phyloP scores from a whole-genome alignment of 805 yeast genomes.

The Spathaspora gorwiae region DNA sequence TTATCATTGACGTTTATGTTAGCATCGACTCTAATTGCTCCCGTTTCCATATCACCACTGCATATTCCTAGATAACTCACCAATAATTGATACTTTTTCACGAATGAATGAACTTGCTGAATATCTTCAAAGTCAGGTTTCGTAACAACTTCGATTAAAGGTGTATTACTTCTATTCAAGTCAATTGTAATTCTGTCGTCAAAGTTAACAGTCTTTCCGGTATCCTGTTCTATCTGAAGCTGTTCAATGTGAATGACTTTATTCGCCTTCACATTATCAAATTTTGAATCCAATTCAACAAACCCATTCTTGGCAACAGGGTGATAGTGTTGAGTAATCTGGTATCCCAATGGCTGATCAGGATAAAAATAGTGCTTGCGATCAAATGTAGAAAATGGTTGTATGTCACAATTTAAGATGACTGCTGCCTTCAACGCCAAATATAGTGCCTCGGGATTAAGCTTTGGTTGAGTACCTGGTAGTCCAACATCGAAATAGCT shows the following conservation, averaged over 20 bases:
- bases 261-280: slow-evolving; percentile 49
- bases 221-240: slow-evolving; percentile 91
- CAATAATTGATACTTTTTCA: slow-evolving; percentile 72
- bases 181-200: slow-evolving; percentile 53
- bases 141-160: slow-evolving; percentile 87
- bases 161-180: slow-evolving; percentile 78
- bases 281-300: slow-evolving; percentile 41
- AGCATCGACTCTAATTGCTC: slow-evolving; percentile 93
- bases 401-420: slow-evolving; percentile 60
- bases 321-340: slow-evolving; percentile 81
- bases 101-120: slow-evolving; percentile 68
- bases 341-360: slow-evolving; percentile 95
- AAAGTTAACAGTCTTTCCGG: slow-evolving; percentile 63
- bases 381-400: slow-evolving; percentile 65
- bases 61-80: slow-evolving; percentile 69
- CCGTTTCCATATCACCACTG: slow-evolving; percentile 88
- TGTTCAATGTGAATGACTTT: slow-evolving; percentile 64
- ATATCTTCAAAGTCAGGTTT: slow-evolving; percentile 74
- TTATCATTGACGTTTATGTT: slow-evolving; percentile 76
- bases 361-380: slow-evolving; percentile 95
- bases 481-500: slow-evolving; percentile 80
- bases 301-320: slow-evolving; percentile 75
- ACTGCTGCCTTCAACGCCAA: slow-evolving; percentile 70
- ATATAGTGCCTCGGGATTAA: slow-evolving; percentile 70
- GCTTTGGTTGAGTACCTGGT: slow-evolving; percentile 87